Evolutionary conservation across 2,329 filamentous ascomycete species (phyloP).

Genomic region (Aspergillus quadrilineatus): DNA sequence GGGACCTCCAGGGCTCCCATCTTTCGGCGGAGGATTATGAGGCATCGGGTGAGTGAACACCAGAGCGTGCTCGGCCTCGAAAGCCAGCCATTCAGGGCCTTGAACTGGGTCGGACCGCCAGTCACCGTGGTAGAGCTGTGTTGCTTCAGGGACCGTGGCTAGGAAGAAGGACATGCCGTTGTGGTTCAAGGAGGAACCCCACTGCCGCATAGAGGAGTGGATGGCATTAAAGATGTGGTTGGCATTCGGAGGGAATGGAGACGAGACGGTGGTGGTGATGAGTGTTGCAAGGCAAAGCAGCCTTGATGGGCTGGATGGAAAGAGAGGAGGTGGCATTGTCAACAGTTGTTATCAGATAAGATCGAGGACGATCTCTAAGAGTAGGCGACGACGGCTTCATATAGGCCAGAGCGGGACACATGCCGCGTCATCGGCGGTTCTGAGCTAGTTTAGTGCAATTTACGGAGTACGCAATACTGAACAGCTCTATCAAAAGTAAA

Average conservation of each 20-base stretch:
- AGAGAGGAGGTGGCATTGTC: too few species aligned
- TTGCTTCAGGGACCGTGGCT: slow-evolving; percentile 63
- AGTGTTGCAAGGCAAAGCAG: slow-evolving; percentile 1
- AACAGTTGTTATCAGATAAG: slow-evolving; percentile 3
- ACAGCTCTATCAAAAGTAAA: too few species aligned
- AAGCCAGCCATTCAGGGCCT: slow-evolving; percentile 69
- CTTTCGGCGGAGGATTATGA: slow-evolving; percentile 12
- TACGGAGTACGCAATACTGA: too few species aligned
- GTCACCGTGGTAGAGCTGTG: slow-evolving; percentile 67
- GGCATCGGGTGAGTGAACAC: slow-evolving; percentile 53
- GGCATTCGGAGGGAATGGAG: slow-evolving; percentile 47
- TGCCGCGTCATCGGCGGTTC: not conserved
- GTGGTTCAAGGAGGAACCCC: slow-evolving; percentile 70
- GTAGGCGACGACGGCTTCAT: not conserved
- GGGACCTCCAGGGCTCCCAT: not conserved
- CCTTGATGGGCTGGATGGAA: not conserved
- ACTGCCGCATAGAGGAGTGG: slow-evolving; percentile 71
- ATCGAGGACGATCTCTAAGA: not conserved
- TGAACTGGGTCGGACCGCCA: slow-evolving; percentile 46
- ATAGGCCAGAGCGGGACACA: not conserved
- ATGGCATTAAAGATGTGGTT: slow-evolving; percentile 71
- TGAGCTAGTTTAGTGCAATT: not conserved
- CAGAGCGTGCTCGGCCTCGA: slow-evolving; percentile 72
- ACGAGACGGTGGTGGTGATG: not conserved
- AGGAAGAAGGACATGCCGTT: slow-evolving; percentile 74